phyloP scores from a whole-genome alignment of 352 stramenopile genomes.

The Phytophthora uliginosa region DNA sequence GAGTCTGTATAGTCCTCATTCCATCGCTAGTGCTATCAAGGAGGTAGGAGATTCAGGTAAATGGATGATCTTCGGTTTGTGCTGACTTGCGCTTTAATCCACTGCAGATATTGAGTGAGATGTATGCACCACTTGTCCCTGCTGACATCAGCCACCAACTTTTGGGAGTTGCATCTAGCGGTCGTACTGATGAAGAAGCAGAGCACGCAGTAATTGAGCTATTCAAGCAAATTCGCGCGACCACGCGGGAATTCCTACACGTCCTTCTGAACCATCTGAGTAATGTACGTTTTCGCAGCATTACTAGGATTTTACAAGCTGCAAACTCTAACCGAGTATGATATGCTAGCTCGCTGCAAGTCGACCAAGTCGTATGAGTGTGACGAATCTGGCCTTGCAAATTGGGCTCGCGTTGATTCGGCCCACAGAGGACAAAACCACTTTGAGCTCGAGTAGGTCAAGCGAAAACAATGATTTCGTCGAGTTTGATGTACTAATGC shows the following conservation, averaged over 20 bases:
- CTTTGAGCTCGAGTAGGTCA: conserved; percentile 46
- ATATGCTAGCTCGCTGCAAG: conserved; percentile 48
- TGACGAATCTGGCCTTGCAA: conserved; percentile 49
- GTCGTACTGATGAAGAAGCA: conserved; percentile 12
- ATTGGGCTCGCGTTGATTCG: conserved; percentile 55
- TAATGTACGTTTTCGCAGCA: conserved; percentile 35
- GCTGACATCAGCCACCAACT: conserved; percentile 46
- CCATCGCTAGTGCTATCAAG: conserved; percentile 56
- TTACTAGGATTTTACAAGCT: not conserved
- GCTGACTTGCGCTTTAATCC: not conserved
- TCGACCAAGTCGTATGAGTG: conserved; percentile 50
- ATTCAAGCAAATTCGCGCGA: conserved; percentile 49
- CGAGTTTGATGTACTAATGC: not conserved
- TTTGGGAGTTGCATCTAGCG: conserved; percentile 32
- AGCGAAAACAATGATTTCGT: not conserved
- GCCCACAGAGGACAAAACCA: conserved; percentile 39
- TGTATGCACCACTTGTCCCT: conserved; percentile 56
- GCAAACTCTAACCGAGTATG: not conserved
- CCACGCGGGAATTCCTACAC: conserved; percentile 56
- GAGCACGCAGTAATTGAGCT: conserved; percentile 25
- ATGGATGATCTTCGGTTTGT: not conserved
- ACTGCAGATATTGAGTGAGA: conserved; percentile 43
- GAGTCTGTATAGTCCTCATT: conserved; percentile 49
- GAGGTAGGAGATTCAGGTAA: conserved; percentile 37
- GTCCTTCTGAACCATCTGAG: conserved; percentile 61